Evolutionary conservation across 495 filamentous ascomycete genomes (phyloP).

Genomic region (Aspergillus funiculosus): DNA sequence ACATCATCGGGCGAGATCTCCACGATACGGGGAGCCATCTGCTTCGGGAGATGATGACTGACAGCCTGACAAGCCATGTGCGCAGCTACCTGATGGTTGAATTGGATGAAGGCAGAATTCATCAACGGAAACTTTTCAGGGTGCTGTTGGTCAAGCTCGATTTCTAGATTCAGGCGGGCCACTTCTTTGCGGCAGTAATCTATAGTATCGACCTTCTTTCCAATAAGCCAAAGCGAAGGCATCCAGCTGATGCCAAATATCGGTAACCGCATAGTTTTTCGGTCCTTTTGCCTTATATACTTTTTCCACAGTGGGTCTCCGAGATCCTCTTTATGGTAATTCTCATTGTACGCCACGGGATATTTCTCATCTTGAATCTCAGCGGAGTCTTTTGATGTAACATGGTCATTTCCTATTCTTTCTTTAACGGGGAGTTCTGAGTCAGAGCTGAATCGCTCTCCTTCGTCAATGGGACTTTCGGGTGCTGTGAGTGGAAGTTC

Average conservation of each 20-base stretch:
- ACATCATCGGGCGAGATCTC: slow-evolving; percentile 94
- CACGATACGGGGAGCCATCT: slow-evolving; percentile 88
- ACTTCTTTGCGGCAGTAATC: slow-evolving; percentile 85
- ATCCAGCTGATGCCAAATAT: slow-evolving; percentile 77
- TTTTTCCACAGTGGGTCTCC: slow-evolving; percentile 74
- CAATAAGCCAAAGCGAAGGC: slow-evolving; percentile 70
- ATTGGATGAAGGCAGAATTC: slow-evolving; percentile 98
- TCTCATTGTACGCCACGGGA: slow-evolving; percentile 61
- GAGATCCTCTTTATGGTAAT: slow-evolving; percentile 56
- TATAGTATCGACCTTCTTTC: slow-evolving; percentile 92
- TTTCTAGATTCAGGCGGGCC: slow-evolving; percentile 85
- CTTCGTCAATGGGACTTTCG: slow-evolving; percentile 23
- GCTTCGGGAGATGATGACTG: slow-evolving; percentile 84
- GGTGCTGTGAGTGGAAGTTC: slow-evolving; percentile 37
- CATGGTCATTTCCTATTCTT: slow-evolving; percentile 13
- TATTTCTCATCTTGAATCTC: slow-evolving; percentile 52
- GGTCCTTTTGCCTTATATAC: slow-evolving; percentile 73
- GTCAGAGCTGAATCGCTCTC: slow-evolving; percentile 13
- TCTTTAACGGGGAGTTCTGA: slow-evolving; percentile 18
- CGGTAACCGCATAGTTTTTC: slow-evolving; percentile 79
- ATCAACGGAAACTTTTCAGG: slow-evolving; percentile 87
- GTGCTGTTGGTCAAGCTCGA: slow-evolving; percentile 82
- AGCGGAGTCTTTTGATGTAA: slow-evolving; percentile 31
- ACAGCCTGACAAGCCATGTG: slow-evolving; percentile 97
- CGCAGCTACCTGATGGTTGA: slow-evolving; percentile 94